A percentile compares a stretch with the other conserved stretches of the same genome.
These are phyloP conservation scores for Saccharum hybrid DNA, from an alignment of 202 grass and related monocot species.

Conservation along the genomic window DNA sequence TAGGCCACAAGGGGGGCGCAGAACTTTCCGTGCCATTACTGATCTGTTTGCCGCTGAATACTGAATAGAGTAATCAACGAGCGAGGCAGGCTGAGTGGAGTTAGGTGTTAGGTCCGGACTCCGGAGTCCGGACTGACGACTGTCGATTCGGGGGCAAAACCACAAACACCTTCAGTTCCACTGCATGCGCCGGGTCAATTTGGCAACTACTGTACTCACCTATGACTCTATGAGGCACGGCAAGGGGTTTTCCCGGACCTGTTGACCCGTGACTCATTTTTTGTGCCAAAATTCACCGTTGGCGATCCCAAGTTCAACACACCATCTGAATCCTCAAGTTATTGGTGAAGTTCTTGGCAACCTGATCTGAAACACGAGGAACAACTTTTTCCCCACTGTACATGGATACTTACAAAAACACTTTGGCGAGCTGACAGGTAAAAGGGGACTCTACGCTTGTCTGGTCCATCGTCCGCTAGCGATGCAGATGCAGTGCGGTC, in stretches of 20 bases:
- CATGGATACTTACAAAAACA: not conserved
- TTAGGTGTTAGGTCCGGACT: too few species aligned
- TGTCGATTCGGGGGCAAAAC: conserved; percentile 15
- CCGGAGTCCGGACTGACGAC: not conserved
- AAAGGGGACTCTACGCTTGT: conserved; percentile 9
- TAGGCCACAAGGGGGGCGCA: not conserved
- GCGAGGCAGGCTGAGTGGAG: not conserved
- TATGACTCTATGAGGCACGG: not conserved
- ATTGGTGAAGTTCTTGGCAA: not conserved
- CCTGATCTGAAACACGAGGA: not conserved
- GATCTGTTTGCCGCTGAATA: not conserved
- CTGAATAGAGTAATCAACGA: conserved; percentile 22
- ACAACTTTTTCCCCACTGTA: not conserved
- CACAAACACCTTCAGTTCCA: conserved; percentile 11
- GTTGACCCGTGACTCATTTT: not conserved
- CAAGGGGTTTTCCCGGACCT: not conserved
- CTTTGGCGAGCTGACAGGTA: not conserved
- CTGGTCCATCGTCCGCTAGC: conserved; percentile 13
- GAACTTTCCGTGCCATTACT: conserved; percentile 24
- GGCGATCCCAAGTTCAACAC: not conserved
- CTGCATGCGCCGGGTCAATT: not conserved
- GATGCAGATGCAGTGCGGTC: not conserved
- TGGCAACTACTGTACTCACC: not conserved
- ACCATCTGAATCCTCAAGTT: not conserved
- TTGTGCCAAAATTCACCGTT: not conserved